phyloP scores from a whole-genome alignment of 2,329 filamentous ascomycete species.

The Talaromyces piceae region DNA sequence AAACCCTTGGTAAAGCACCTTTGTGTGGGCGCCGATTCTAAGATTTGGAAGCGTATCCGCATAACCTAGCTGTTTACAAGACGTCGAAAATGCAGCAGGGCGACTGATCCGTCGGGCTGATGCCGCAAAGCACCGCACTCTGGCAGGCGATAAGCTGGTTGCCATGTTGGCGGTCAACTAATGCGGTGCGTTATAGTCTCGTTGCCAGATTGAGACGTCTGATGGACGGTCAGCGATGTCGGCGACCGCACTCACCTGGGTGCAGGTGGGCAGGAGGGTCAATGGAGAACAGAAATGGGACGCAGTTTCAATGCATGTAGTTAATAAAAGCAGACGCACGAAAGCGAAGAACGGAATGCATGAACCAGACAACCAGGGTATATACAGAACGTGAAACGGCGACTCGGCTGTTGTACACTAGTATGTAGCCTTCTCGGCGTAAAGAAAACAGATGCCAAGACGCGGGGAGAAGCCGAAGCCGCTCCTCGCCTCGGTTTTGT shows the following conservation, averaged over 20 bases:
- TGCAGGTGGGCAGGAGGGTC: background rate
- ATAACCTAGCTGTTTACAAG: constrained; percentile 33
- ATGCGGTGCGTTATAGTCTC: background rate
- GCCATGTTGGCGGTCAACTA: background rate
- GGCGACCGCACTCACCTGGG: background rate
- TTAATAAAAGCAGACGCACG: background rate
- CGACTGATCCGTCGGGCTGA: constrained; percentile 2
- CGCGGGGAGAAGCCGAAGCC: background rate
- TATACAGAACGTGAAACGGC: background rate
- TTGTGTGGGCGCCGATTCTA: constrained; percentile 58
- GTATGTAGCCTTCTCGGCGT: background rate
- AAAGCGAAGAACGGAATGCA: background rate
- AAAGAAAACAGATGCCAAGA: background rate
- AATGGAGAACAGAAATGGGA: too few species aligned
- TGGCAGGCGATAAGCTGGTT: constrained; percentile 5
- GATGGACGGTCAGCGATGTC: background rate
- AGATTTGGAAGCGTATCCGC: constrained; percentile 59
- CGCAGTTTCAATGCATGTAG: too few species aligned
- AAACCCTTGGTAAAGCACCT: constrained; percentile 64
- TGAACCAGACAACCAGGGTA: background rate
- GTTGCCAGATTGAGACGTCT: too few species aligned
- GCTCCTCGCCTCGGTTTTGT: background rate
- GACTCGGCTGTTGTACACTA: background rate
- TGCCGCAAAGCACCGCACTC: constrained; percentile 4
- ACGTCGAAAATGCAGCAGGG: constrained; percentile 24